Percentiles rank a stretch among this genome's conserved stretches.
These are phyloP conservation scores for Russula foetens DNA, from an alignment of 768 basidiomycete species.

Conservation along the genomic window DNA sequence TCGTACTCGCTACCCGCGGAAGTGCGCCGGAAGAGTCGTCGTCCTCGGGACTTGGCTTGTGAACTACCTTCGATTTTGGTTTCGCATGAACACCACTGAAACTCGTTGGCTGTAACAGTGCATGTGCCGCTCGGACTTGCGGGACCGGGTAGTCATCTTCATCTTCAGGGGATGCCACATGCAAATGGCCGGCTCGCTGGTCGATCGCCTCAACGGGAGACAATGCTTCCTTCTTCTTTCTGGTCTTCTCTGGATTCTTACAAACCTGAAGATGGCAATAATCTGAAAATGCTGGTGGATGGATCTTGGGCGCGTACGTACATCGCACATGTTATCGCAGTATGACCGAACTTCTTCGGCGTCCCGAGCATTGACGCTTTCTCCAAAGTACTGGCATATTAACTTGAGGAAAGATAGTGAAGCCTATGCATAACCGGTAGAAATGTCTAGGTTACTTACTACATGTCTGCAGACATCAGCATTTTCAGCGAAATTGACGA, in stretches of 20 bases:
- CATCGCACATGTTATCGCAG: conserved; percentile 79
- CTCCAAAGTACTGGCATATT: conserved; percentile 79
- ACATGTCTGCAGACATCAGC: conserved; percentile 58
- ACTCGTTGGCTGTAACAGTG: neutral
- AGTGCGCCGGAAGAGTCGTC: neutral
- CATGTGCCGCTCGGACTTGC: neutral
- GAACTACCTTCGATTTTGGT: neutral
- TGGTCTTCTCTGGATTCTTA: conserved; percentile 65
- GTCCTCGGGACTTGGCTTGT: neutral
- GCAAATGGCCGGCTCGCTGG: conserved; percentile 15
- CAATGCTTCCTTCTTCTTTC: conserved; percentile 40
- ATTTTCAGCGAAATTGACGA: conserved; percentile 52
- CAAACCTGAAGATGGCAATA: conserved; percentile 45
- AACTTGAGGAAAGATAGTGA: conserved; percentile 31
- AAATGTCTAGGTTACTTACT: conserved; percentile 33
- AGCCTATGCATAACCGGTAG: neutral
- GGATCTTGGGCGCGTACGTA: conserved; percentile 28
- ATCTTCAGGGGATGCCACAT: conserved; percentile 22
- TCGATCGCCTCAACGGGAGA: conserved; percentile 33
- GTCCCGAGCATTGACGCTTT: conserved; percentile 46
- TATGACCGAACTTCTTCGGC: conserved; percentile 38
- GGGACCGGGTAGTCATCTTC: conserved; percentile 23
- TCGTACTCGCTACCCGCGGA: conserved; percentile 11
- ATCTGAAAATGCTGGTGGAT: neutral
- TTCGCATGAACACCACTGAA: neutral